Evolutionary conservation across 2,329 filamentous ascomycete species (phyloP), one percentile per base, ranked within the genome.

Genomic region (Fonsecaea multimorphosa): DNA sequence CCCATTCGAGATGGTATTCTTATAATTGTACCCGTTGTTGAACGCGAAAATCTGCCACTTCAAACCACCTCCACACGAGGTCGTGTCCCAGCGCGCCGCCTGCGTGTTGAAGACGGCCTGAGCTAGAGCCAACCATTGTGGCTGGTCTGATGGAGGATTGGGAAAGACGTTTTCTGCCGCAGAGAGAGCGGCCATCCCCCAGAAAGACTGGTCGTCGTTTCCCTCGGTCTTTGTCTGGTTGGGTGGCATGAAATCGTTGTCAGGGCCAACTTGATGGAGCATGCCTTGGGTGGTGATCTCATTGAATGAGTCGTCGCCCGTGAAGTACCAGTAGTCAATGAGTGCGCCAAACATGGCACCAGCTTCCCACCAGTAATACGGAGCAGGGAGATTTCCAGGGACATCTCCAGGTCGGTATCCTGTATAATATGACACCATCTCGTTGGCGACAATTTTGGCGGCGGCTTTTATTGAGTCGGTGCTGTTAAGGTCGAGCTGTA

Each of bases 271-370:
- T 77, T 96, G 92, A 75, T 86, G 88, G 54, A 93, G 82, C 71
- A 96, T 83, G 12, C 86, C 92, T 69, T 91, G 82, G 38, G 83
- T 84, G 16, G 87, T 85, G 49, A 91, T 79, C 16, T 87, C 80
- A 74, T 93, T 93, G 79, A 91, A 95, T 36, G 84, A 83, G 3
- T 83, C 79, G 74, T 94, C 91, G 22, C 88, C 88, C 0, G 91
- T 94, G 75, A 92, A 91, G 74, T 89, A 91, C 91, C 91, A 96
- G 76, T 95, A 95, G 73, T 95, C 91, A 60, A 96, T 83, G 68
- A 95, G 80, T 1, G 89, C 82, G 65, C 84, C 85, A 73, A 86
- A 86, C 81, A 93, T 87, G 63, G 90, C 90, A 59, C 91, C 91
- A 11, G 83, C 89, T 78, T 91, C 89, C 91, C 88, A 93, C 84